Base-by-base conservation (phyloP, 805 yeast genomes). In the Candida maesae region DNA sequence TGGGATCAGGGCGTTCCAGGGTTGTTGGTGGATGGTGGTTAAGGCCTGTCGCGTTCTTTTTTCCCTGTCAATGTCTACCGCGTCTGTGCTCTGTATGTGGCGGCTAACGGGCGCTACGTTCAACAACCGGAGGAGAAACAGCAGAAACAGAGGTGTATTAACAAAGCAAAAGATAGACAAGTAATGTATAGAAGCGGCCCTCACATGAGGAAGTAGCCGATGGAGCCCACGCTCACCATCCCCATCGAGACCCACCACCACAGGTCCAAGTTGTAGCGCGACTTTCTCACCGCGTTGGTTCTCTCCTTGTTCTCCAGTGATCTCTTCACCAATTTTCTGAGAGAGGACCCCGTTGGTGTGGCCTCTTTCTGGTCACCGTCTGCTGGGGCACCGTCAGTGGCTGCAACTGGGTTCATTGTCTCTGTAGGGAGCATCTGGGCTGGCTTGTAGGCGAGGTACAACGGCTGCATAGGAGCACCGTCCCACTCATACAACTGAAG, bases 371-470 rank as follows among this genome's bases (percentile, higher is more conserved):
- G n/a, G n/a, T n/a, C n/a, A n/a, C n/a, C n/a, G n/a, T n/a, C n/a
- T n/a, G n/a, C 15, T 12, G 15, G 7, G 15, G 14, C 29, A 13
- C 15, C n/a, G 7, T 26, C 68, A 2, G 95, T 85, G n/a, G n/a
- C n/a, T n/a, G n/a, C n/a, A n/a, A n/a, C n/a, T 17, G 99, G 99
- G 63, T 90, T 91, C 71, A 93, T 67, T 0, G 97, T 90, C 39
- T 61, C 65, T 1, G 98, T 93, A 17, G 99, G 99, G 45, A 93
- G 76, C 99, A 93, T 93, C 76, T 84, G 73, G 9, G 99, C 95
- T 6, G 99, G 99, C 54, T 76, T 76, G 68, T 90, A 93, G 2
- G 95, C 96, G 61, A 93, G 73, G 64, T 88, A 93, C 55, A 93
- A 63, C 1, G 99, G 98, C 51, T 88, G 91, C 70, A 84, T 64